Conservation (phyloP, 2,329 filamentous ascomycete species). For the Malbranchea zuffiana region DNA sequence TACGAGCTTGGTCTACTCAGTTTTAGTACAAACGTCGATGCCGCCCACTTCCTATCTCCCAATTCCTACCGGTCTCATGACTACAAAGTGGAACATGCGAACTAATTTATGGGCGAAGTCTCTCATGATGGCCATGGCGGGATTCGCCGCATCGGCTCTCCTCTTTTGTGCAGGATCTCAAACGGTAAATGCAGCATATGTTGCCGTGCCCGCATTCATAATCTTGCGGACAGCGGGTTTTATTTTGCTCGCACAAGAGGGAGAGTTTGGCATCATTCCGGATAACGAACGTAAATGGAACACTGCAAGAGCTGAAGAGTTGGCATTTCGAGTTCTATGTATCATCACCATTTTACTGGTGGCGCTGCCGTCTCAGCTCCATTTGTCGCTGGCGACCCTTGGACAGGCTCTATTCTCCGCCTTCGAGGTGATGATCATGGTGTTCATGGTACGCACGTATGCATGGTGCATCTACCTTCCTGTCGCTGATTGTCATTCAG, state of each 20-base stretch:
- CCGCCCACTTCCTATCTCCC: no score
- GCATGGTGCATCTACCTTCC: no score
- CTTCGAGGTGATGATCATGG: neutral
- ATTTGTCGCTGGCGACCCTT: neutral
- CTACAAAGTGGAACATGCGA: no score
- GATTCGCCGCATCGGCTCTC: neutral
- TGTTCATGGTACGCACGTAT: neutral
- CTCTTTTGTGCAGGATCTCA: neutral
- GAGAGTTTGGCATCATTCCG: neutral
- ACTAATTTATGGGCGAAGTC: neutral
- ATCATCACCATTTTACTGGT: neutral
- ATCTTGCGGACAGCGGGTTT: constrained; percentile 2
- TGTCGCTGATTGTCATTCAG: neutral
- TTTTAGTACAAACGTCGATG: no score
- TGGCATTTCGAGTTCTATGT: neutral
- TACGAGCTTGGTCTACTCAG: neutral
- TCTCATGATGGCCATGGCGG: neutral
- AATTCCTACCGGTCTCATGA: no score
- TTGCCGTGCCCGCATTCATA: neutral
- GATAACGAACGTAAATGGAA: neutral
- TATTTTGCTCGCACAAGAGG: neutral
- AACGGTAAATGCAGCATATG: no score
- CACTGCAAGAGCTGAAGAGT: neutral
- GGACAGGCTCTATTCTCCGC: neutral
- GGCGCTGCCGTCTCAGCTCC: neutral